phyloP scores from a whole-genome alignment of 2,329 filamentous ascomycete genomes.

The Penicillium capsulatum region DNA sequence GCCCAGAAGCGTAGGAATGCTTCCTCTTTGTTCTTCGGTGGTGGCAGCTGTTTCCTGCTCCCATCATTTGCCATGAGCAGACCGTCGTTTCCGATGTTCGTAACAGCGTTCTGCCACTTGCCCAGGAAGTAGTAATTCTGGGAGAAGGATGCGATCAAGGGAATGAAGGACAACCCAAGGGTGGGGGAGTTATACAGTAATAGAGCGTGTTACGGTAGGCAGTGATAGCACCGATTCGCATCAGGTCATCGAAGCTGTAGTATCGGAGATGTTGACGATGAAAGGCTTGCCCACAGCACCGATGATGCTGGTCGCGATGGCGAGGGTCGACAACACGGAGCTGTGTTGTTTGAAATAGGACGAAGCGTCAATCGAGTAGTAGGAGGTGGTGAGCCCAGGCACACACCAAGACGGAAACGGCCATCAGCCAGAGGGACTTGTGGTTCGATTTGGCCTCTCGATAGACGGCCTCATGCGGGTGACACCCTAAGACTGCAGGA shows the following conservation, averaged over 20 bases:
- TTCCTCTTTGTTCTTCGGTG: slow-evolving; percentile 1
- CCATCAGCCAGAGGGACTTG: slow-evolving; percentile 6
- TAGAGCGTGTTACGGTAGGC: slow-evolving; percentile 3
- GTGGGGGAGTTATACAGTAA: slow-evolving; percentile 1
- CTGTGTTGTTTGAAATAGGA: too few species aligned
- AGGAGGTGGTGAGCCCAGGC: slow-evolving; percentile 1
- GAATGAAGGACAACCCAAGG: neutral
- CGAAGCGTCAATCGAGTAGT: too few species aligned
- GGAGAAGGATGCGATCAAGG: slow-evolving; percentile 2
- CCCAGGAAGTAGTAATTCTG: slow-evolving; percentile 7
- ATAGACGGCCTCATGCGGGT: slow-evolving; percentile 8
- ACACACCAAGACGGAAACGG: slow-evolving; percentile 6
- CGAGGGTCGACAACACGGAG: too few species aligned
- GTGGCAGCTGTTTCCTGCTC: neutral
- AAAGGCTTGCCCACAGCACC: neutral
- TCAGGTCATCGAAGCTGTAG: slow-evolving; percentile 1
- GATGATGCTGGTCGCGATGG: too few species aligned
- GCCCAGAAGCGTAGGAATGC: slow-evolving; percentile 3
- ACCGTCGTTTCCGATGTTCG: slow-evolving; percentile 9
- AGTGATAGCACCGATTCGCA: slow-evolving; percentile 3
- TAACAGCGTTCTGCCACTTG: slow-evolving; percentile 6
- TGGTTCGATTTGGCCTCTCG: slow-evolving; percentile 8
- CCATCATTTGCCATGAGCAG: slow-evolving; percentile 1
- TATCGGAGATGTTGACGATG: neutral
- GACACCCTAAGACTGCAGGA: slow-evolving; percentile 7